Evolutionary conservation across 169 alveolate genomes (phyloP), one percentile per base, ranked within the genome.

Genomic region (Plasmodium ovale): DNA sequence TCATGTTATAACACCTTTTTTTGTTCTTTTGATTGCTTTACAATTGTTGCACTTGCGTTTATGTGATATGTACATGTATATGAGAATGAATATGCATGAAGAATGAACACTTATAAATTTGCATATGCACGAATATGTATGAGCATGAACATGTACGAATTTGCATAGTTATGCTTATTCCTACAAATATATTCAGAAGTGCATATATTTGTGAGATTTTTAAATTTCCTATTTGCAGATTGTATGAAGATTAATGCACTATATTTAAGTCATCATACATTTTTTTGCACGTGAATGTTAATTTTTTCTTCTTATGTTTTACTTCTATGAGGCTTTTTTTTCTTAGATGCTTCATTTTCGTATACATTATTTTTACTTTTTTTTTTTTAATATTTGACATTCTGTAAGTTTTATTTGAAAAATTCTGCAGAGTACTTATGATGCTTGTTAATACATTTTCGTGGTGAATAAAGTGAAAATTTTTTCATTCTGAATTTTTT

Each of bases 351-450:
- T 53, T 72, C 27, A n/a, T 54, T 72, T 72, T 25, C 47, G 72
- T 53, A 54, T 42, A 54, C 37, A 19, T 37, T 64, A 70, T 69
- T 21, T 12, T 47, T 69, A 25, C 31, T 72, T 29, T 31, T 53
- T 53, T 53, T 49, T 71, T 71, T 72, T 51, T 54, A 25, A 44
- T 67, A 37, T 73, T 58, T 42, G 25, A 51, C 31, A 33, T 42
- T 59, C 35, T 59, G 39, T 73, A 16, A 53, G 49, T 42, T 71
- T 21, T 72, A 16, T 73, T 59, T 73, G 88, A 73, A 60, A 60
- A 59, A 73, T 59, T 73, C 72, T 73, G 47, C 60, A 59, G 51
- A 73, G 31, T 33, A 14, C 73, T 44, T 73, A 23, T 73, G 62
- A 73, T 73, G 19, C 51, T 73, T 73, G 67, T 23, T 25, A 39